phyloP scores from a whole-genome alignment of 192 early-diverging fungal genomes.

The Coemansia sp. region DNA sequence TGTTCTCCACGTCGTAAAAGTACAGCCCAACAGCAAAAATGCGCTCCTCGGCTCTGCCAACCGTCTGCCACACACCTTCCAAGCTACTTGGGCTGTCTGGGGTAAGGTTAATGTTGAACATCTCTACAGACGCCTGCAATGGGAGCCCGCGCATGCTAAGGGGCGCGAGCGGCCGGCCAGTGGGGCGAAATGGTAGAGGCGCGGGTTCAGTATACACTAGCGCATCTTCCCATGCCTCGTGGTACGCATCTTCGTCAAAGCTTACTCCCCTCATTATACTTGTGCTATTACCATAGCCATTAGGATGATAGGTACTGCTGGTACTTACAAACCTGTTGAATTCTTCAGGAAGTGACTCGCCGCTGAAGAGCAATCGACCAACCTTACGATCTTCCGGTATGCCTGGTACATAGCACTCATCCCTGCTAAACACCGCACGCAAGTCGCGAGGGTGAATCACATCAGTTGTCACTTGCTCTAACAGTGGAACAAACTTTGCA shows the following conservation, averaged over 20 bases:
- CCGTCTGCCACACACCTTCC: conserved; percentile 67
- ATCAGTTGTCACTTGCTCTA: conserved; percentile 53
- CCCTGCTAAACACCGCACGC: not conserved
- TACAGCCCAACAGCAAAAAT: conserved; percentile 75
- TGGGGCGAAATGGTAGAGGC: conserved; percentile 37
- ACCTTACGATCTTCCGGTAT: not conserved
- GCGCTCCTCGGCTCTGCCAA: conserved; percentile 69
- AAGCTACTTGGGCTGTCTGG: conserved; percentile 62
- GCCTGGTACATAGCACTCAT: not conserved
- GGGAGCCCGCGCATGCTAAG: conserved; percentile 34
- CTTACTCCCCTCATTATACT: not conserved
- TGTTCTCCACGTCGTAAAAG: conserved; percentile 72
- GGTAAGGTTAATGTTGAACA: conserved; percentile 67
- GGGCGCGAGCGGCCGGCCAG: conserved; percentile 19
- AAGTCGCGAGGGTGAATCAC: not conserved
- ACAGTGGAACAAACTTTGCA: conserved; percentile 57
- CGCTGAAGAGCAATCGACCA: not conserved
- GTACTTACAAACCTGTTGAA: not conserved
- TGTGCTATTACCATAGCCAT: not conserved
- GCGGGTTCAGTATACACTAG: conserved; percentile 13
- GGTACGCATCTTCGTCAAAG: conserved; percentile 3
- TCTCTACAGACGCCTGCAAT: conserved; percentile 70
- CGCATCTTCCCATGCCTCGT: not conserved
- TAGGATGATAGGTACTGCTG: not conserved
- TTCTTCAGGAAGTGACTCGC: not conserved